Base-by-base conservation (phyloP, 306 rosid species). In the Lathyrus aphaca region DNA sequence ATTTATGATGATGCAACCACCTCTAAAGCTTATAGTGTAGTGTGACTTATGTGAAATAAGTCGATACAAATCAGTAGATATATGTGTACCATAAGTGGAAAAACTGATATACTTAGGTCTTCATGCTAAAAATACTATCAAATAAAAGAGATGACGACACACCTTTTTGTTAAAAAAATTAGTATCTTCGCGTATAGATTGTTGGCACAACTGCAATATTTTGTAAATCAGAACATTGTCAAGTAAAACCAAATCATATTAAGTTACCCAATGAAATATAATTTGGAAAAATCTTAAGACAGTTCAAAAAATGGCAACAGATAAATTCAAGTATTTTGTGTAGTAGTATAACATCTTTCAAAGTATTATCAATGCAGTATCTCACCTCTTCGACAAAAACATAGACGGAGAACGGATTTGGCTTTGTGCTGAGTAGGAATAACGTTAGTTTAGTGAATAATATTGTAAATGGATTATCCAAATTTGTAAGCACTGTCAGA, bases 331-430 rank as follows among this genome's bases (percentile, higher is more conserved):
- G 61, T 15, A 72, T 17, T 54, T 7, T 4, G 6, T 14, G 29
- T 23, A 27, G 30, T 30, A n/a, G 27, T 45, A 81, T 8, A 38
- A 15, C 37, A 21, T 32, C 9, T 32, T 12, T 48, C 10, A 74
- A 37, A 32, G 38, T 32, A 65, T 51, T 53, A 35, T 46, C 39
- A 61, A 55, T 21, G 44, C 8, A 10, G 35, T 55, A 72, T 39
- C 76, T 78, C 14, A 91, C 93, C 96, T 86, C 82, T 55, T 88
- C 88, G 72, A 91, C 85, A 54, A 58, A 81, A 50, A 83, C 50
- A 83, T 91, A 91, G 35, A 88, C 95, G 3, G 97, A 88, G 66
- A 86, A 84, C 64, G 95, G 92, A 76, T 74, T 78, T 18, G 97
- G 92, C 74, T 84, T 91, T 43, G 95, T 88, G 84, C 82, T 81